Base-by-base conservation (phyloP, 2,329 filamentous ascomycete species). In the Chaetomium olivaceum region DNA sequence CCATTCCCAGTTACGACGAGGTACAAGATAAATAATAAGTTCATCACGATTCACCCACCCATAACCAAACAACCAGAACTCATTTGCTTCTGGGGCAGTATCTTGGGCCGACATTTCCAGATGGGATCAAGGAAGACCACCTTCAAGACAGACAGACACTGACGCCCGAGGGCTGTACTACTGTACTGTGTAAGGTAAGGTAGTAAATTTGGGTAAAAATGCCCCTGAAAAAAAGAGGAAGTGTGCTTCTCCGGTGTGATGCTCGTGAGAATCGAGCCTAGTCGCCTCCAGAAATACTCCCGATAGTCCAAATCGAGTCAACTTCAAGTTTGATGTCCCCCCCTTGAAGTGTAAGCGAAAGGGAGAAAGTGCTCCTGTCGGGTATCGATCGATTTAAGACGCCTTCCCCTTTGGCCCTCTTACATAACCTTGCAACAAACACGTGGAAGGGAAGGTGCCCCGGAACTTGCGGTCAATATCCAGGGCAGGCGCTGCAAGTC, bases 41-140 rank as follows among this genome's bases (percentile, higher is more conserved):
- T 23, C 21, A 43, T 16, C 14, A 55, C 14, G 23, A 23, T 21
- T 31, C 21, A 63, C 71, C 66, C 66, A 97, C 94, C 94, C 95
- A 75, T 98, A 99, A 68, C 95, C 95, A 78, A 97, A 98, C 55
- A 99, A 83, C 95, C 95, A 99, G 73, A 98, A 93, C 75, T 96
- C 91, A 43, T 85, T 81, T 69, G 71, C 72, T 74, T 74, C 75
- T 73, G 72, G 70, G 54, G 74, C 67, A 56, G 76, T 64, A 8
- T 72, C 70, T 29, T 74, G 72, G 61, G 68, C 65, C 25, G 76
- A 78, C 80, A 86, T 77, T 74, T 75, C 72, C 71, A 8, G 2
- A 43, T 12, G 4, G 14, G 59, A 31, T 1, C 14, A 31, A 11
- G 2, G 19, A 14, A 12, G 33, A 36, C 33, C 3, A 36, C 9